These are phyloP conservation scores for Ambrosiella cleistominuta DNA, from an alignment of 2,329 filamentous ascomycete species.

Conservation along the genomic window DNA sequence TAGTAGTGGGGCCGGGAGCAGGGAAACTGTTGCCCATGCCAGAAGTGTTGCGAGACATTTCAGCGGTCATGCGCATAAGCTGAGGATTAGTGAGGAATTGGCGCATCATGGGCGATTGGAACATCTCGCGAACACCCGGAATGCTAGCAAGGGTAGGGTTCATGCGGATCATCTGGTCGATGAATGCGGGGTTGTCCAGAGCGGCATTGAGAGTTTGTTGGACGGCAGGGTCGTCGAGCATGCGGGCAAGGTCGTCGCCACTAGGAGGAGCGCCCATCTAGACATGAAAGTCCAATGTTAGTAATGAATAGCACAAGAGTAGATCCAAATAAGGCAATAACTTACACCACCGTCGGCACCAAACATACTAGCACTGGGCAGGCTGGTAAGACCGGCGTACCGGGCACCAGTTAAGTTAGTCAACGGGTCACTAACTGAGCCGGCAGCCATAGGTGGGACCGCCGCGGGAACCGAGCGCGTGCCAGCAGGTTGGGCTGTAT, in stretches of 20 bases:
- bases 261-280: constrained; percentile 80
- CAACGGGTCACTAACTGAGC: constrained; percentile 73
- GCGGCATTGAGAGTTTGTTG: constrained; percentile 83
- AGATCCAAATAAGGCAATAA: constrained; percentile 16
- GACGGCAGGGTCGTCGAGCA: constrained; percentile 79
- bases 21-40: constrained; percentile 44
- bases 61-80: constrained; percentile 48
- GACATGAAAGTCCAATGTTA: not conserved
- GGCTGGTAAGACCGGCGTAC: constrained; percentile 78
- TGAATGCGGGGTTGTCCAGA: constrained; percentile 82
- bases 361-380: constrained; percentile 77
- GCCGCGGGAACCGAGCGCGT: constrained; percentile 27
- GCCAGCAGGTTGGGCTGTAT: constrained; percentile 32
- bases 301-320: not conserved
- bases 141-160: constrained; percentile 67
- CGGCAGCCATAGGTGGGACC: constrained; percentile 57
- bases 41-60: constrained; percentile 44
- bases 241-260: constrained; percentile 62
- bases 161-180: constrained; percentile 85
- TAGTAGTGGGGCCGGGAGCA: constrained; percentile 81
- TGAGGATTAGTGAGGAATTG: constrained; percentile 87
- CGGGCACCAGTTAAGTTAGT: constrained; percentile 81
- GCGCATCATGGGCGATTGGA: constrained; percentile 76
- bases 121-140: constrained; percentile 63
- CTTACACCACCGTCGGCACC: constrained; percentile 86